Base-by-base conservation (phyloP, 2,329 filamentous ascomycete genomes). In the Fusarium subglutinans region DNA sequence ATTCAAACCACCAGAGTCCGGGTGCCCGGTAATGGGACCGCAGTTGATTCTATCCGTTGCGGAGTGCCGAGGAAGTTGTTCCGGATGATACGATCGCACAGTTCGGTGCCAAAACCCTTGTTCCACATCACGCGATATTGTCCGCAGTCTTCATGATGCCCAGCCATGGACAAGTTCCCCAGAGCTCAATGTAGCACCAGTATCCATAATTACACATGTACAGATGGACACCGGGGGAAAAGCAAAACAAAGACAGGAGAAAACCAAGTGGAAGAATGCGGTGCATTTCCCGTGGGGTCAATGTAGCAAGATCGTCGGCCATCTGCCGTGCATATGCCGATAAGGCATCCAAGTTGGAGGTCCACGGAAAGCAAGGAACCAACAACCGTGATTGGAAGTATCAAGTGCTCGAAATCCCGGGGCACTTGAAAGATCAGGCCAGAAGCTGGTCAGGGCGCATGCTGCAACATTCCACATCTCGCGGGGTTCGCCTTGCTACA, bases 251-350 rank as follows among this genome's bases (percentile, higher is more conserved):
- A 65, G 44, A 18, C 54, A 55, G 41, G 69, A 73, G 30, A 44
- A 60, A 51, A 37, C 40, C 10, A 64, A 67, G 38, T 59, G 53
- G 48, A 24, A 56, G 30, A 53, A 35, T 50, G 22, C 33, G 50
- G 44, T 58, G 53, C 66, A 47, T 53, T 33, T 65, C 57, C 30
- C 28, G 35, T 72, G 74, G 76, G 68, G 76, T 78, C 51, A 44
- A 73, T 47, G 70, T 78, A 78, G 54, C 66, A 74, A 73, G 76
- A 78, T 78, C 76, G 67, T 69, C 75, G 50, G 45, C 60, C 77
- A 78, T 78, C 77, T 78, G 65, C 77, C 77, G 77, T 63, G 74
- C 77, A 79, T 77, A 68, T 78, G 77, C 77, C 77, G 77, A 78
- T 74, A 72, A 78, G 63, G 76, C 63, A 78, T 70, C 64, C 69